Evolutionary conservation across 2,329 filamentous ascomycete genomes (phyloP).

Genomic region (Domatiomyces catenatus): DNA sequence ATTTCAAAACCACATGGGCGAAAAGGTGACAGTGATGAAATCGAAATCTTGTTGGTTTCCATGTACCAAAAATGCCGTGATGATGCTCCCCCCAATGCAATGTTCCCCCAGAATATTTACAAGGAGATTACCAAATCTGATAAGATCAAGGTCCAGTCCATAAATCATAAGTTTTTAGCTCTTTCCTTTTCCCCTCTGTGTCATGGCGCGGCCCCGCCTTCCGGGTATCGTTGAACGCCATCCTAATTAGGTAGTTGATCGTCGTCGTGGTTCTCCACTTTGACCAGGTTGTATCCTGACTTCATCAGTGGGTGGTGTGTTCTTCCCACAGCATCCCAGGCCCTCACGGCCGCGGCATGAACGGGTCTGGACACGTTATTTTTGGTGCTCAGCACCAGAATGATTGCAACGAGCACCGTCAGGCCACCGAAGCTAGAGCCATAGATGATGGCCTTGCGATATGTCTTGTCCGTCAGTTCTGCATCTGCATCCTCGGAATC

Average conservation of each 20-base stretch:
- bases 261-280: slow-evolving; percentile 5
- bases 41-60: not conserved
- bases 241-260: not conserved
- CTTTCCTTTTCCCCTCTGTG: too few relatives aligned
- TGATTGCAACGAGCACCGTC: slow-evolving; percentile 4
- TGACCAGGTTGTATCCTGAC: slow-evolving; percentile 6
- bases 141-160: too few relatives aligned
- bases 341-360: slow-evolving; percentile 2
- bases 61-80: not conserved
- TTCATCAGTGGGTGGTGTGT: not conserved
- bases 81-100: too few relatives aligned
- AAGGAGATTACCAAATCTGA: too few relatives aligned
- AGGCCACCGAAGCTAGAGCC: slow-evolving; percentile 6
- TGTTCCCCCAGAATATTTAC: too few relatives aligned
- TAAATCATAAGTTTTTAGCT: too few relatives aligned
- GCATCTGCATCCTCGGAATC: slow-evolving; percentile 2
- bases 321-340: slow-evolving; percentile 1
- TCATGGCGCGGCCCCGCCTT: too few relatives aligned
- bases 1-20: too few relatives aligned
- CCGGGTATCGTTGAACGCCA: not conserved
- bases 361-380: slow-evolving; percentile 8
- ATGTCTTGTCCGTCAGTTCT: slow-evolving; percentile 1
- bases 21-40: too few relatives aligned
- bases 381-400: slow-evolving; percentile 8
- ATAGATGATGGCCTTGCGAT: slow-evolving; percentile 6